phyloP scores from a whole-genome alignment of 495 filamentous ascomycete species.

The Penicillium taxi region DNA sequence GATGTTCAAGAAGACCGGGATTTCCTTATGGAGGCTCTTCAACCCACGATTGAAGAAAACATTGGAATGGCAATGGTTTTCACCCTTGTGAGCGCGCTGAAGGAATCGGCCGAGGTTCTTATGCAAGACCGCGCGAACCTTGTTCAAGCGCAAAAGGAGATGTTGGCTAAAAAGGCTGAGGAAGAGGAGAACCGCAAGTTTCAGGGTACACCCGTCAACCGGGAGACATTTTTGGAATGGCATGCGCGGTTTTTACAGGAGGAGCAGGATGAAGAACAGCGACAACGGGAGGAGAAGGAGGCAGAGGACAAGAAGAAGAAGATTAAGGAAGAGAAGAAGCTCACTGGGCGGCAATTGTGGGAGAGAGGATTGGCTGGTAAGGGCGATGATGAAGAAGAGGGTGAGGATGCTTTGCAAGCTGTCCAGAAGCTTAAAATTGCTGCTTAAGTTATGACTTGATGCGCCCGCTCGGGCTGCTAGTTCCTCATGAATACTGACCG shows the following conservation, averaged over 20 bases:
- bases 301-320: constrained; percentile 70
- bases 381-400: constrained; percentile 62
- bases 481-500: constrained; percentile 11
- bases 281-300: constrained; percentile 60
- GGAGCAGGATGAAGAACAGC: constrained; percentile 59
- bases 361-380: constrained; percentile 70
- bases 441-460: constrained; percentile 25
- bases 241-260: constrained; percentile 68
- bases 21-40: constrained; percentile 57
- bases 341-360: constrained; percentile 81
- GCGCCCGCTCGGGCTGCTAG: constrained; percentile 11
- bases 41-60: constrained; percentile 73
- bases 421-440: constrained; percentile 63
- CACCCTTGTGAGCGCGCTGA: constrained; percentile 75
- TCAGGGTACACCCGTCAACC: constrained; percentile 78
- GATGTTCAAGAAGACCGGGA: constrained; percentile 62
- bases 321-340: constrained; percentile 50
- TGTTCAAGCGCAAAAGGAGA: constrained; percentile 53
- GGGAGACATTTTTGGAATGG: constrained; percentile 80
- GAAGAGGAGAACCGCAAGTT: constrained; percentile 95
- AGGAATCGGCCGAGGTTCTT: constrained; percentile 77
- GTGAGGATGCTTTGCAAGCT: constrained; percentile 46
- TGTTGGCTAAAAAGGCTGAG: constrained; percentile 61
- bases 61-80: constrained; percentile 98
- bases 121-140: constrained; percentile 60